A percentile compares a stretch with the other conserved stretches of the same genome.
phyloP scores from a whole-genome alignment of 2,329 filamentous ascomycete species.

The Trichophyton verrucosum region DNA sequence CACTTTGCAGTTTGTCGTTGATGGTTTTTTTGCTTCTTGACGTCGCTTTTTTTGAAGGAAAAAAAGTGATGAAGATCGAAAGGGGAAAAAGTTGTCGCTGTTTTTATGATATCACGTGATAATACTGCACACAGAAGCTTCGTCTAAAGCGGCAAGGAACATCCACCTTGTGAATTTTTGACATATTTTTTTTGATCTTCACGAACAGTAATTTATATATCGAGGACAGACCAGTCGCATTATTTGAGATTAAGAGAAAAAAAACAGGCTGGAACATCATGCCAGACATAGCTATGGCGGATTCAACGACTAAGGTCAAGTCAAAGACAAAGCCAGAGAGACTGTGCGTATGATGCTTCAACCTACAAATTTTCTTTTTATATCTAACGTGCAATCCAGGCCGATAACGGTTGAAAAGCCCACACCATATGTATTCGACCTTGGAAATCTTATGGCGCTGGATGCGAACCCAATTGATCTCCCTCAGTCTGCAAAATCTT shows the following conservation, averaged over 20 bases:
- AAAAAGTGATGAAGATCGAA: not conserved
- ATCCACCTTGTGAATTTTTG: not conserved
- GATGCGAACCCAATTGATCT: slow-evolving; percentile 72
- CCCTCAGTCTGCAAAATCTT: slow-evolving; percentile 25
- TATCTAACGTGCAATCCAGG: slow-evolving; percentile 16
- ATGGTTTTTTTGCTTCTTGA: not conserved
- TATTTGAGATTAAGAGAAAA: not conserved
- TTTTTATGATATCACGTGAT: not conserved
- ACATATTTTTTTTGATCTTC: not conserved
- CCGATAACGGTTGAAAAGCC: slow-evolving; percentile 63
- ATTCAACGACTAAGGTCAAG: slow-evolving; percentile 14
- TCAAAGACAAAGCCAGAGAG: slow-evolving; percentile 26
- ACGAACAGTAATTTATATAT: not conserved
- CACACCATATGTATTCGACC: slow-evolving; percentile 84
- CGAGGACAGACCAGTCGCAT: not conserved
- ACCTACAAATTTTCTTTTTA: not conserved
- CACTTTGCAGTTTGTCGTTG: not conserved
- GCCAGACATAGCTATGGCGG: slow-evolving; percentile 20
- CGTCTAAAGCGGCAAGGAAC: not conserved
- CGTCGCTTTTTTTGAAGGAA: not conserved
- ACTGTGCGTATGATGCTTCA: slow-evolving; percentile 23
- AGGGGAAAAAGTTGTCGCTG: not conserved
- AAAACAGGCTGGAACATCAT: slow-evolving; percentile 13
- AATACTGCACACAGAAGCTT: not conserved
- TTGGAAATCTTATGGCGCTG: slow-evolving; percentile 71